Evolutionary conservation across 1,139 yeast genomes (phyloP).

Genomic region (Sugiyamaella neomexicana): DNA sequence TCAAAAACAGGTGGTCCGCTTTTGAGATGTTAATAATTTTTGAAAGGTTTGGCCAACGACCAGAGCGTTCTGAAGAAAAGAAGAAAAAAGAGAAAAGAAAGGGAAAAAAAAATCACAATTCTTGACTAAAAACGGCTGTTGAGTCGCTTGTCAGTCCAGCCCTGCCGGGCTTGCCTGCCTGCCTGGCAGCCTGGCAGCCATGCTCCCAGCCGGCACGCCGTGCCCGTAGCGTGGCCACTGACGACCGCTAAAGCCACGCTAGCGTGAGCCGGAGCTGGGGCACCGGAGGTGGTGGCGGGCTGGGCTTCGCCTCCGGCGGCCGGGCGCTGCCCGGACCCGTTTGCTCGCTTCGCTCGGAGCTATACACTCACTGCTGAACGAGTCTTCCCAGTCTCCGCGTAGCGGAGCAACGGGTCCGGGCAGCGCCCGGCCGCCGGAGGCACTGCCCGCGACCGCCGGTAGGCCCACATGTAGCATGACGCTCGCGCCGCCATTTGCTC

Average conservation of each 20-base stretch:
- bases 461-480: background rate
- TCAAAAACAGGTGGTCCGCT: slow-evolving; percentile 12
- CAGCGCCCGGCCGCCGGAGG: too few species aligned
- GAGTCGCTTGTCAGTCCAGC: background rate
- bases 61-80: slow-evolving; percentile 18
- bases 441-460: background rate
- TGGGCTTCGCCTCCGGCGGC: too few species aligned
- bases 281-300: too few species aligned
- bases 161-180: background rate
- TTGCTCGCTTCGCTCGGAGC: too few species aligned
- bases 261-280: too few species aligned
- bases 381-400: too few species aligned
- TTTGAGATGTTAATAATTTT: slow-evolving; percentile 15
- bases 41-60: slow-evolving; percentile 18
- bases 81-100: slow-evolving; percentile 10
- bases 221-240: too few species aligned
- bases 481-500: background rate
- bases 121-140: background rate
- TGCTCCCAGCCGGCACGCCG: background rate
- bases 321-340: too few species aligned
- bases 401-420: too few species aligned
- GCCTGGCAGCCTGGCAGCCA: too few species aligned
- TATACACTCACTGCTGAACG: too few species aligned
- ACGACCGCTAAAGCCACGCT: too few species aligned
- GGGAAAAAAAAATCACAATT: slow-evolving; percentile 1